Evolutionary conservation across 2,329 filamentous ascomycete genomes (phyloP).

Genomic region (Sporothrix inflata): DNA sequence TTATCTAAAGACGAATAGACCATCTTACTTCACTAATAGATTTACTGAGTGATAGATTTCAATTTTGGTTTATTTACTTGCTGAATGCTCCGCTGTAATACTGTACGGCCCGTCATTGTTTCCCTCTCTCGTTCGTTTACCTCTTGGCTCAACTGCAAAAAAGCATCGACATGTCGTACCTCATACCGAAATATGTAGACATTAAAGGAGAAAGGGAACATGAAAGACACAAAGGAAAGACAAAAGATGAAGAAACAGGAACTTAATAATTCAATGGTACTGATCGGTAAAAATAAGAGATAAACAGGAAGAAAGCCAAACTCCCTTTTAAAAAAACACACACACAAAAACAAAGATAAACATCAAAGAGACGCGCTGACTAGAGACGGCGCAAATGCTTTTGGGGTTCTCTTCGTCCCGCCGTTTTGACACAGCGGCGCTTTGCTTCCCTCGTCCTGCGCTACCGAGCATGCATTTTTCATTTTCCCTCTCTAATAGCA

Average conservation of each 20-base stretch:
- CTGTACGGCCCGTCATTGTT: background rate
- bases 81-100: background rate
- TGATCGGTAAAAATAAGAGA: background rate
- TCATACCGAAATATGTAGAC: background rate
- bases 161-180: background rate
- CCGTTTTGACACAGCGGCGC: background rate
- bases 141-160: background rate
- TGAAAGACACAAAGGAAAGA: background rate
- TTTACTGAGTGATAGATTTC: background rate
- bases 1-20: background rate
- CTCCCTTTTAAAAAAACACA: constrained; percentile 23
- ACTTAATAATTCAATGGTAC: constrained; percentile 9
- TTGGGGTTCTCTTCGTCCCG: constrained; percentile 17
- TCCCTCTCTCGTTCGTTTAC: background rate
- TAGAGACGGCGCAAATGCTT: background rate
- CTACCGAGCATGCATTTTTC: constrained; percentile 14
- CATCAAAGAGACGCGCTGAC: background rate
- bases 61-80: background rate
- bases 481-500: background rate
- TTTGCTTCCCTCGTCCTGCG: constrained; percentile 13
- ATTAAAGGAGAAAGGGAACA: background rate
- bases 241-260: background rate
- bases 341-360: constrained; percentile 13
- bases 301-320: constrained; percentile 22
- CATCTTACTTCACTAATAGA: background rate